These are phyloP conservation scores for Fusarium equiseti DNA, from an alignment of 2,329 filamentous ascomycete genomes.

Conservation along the genomic window DNA sequence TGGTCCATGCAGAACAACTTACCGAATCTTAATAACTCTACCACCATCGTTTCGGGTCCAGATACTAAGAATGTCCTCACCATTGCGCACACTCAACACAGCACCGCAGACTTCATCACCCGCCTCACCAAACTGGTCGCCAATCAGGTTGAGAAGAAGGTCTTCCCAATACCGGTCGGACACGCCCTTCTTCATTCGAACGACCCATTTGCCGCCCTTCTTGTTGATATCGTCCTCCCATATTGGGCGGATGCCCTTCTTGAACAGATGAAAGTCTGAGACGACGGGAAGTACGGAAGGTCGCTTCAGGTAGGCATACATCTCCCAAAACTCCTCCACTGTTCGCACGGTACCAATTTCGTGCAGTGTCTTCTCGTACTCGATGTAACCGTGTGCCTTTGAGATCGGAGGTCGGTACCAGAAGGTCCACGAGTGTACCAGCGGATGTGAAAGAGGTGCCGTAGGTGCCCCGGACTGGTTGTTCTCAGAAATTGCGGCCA, in stretches of 20 bases:
- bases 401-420: slow-evolving; percentile 98
- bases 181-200: slow-evolving; percentile 96
- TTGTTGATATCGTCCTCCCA: slow-evolving; percentile 99
- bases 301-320: slow-evolving; percentile 89
- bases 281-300: slow-evolving; percentile 90
- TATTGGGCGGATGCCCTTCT: slow-evolving; percentile 93
- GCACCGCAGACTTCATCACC: slow-evolving; percentile 95
- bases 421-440: slow-evolving; percentile 93
- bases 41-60: slow-evolving; percentile 96
- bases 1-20: slow-evolving; percentile 53
- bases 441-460: slow-evolving; percentile 61
- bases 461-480: slow-evolving; percentile 52
- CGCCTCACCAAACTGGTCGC: slow-evolving; percentile 93
- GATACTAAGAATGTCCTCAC: slow-evolving; percentile 96
- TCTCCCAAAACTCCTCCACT: slow-evolving; percentile 90
- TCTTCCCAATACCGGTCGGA: slow-evolving; percentile 98
- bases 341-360: slow-evolving; percentile 84
- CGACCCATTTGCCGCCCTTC: slow-evolving; percentile 96
- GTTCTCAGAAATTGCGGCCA: slow-evolving; percentile 62
- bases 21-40: slow-evolving; percentile 96
- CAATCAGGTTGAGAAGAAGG: slow-evolving; percentile 87
- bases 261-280: slow-evolving; percentile 98
- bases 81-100: slow-evolving; percentile 92
- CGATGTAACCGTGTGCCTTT: slow-evolving; percentile 86
- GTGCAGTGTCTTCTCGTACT: slow-evolving; percentile 97